phyloP scores from a whole-genome alignment of 2,329 filamentous ascomycete species.

The Aspergillus ustus region DNA sequence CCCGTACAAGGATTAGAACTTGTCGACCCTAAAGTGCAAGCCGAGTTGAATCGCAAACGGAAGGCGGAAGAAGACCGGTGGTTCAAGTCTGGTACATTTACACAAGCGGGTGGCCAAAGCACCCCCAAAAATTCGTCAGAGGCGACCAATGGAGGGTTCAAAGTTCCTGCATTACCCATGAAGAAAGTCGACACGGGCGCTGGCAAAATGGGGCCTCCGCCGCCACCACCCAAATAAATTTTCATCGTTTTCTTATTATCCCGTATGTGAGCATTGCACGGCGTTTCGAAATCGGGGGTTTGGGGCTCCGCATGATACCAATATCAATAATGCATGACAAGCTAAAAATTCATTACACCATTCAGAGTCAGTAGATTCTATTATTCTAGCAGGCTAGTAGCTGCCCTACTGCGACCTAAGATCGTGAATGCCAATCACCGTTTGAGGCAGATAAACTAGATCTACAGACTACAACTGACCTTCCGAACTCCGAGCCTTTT shows the following conservation, averaged over 20 bases:
- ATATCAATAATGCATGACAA: slow-evolving; percentile 23
- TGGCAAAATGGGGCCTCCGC: slow-evolving; percentile 57
- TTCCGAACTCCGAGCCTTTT: neutral
- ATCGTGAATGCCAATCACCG: neutral
- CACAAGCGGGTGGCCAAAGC: slow-evolving; percentile 68
- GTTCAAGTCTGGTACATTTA: slow-evolving; percentile 98
- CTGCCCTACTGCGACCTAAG: neutral
- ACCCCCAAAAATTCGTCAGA: slow-evolving; percentile 29
- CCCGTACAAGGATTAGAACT: slow-evolving; percentile 93
- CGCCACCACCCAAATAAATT: slow-evolving; percentile 35
- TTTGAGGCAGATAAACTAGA: neutral
- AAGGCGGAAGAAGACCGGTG: slow-evolving; percentile 94
- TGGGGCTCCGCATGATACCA: slow-evolving; percentile 30
- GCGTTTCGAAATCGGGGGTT: slow-evolving; percentile 23
- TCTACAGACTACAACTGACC: neutral
- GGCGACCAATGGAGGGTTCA: slow-evolving; percentile 70
- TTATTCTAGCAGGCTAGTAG: slow-evolving; percentile 2
- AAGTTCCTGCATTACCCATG: slow-evolving; percentile 75
- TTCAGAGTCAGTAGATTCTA: neutral
- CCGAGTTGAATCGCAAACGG: slow-evolving; percentile 84
- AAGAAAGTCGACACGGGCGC: slow-evolving; percentile 74
- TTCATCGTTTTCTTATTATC: slow-evolving; percentile 15
- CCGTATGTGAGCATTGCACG: slow-evolving; percentile 21
- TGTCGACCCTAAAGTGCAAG: slow-evolving; percentile 88
- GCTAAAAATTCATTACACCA: slow-evolving; percentile 1